phyloP scores from a whole-genome alignment of 2,329 filamentous ascomycete species.

The Claviceps purpurea region DNA sequence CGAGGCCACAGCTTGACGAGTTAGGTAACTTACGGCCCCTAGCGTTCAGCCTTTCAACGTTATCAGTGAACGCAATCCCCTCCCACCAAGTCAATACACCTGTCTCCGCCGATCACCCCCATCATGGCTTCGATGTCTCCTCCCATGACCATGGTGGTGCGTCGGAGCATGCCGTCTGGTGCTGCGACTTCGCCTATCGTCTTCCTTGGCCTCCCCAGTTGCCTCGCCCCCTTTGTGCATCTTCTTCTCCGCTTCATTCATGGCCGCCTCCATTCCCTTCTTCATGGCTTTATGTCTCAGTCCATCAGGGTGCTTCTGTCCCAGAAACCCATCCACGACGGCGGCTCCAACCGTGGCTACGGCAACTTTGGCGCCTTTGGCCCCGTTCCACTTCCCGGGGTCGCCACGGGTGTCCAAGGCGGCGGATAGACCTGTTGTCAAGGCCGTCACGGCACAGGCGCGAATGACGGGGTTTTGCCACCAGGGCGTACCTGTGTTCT shows the following conservation, averaged over 20 bases:
- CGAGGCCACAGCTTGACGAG: no score
- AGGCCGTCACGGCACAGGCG: slow-evolving; percentile 30
- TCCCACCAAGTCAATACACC: background rate
- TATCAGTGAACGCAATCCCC: background rate
- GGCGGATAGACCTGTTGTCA: slow-evolving; percentile 33
- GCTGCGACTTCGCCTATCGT: background rate
- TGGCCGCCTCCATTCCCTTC: slow-evolving; percentile 6
- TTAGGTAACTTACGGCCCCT: background rate
- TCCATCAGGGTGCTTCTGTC: slow-evolving; percentile 18
- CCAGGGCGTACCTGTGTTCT: slow-evolving; percentile 12
- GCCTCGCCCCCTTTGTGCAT: background rate
- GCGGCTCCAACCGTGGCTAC: slow-evolving; percentile 35
- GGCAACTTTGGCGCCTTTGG: slow-evolving; percentile 35
- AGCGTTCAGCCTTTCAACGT: background rate
- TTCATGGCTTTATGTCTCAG: slow-evolving; percentile 7
- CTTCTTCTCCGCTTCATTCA: slow-evolving; percentile 6
- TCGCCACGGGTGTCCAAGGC: slow-evolving; percentile 32
- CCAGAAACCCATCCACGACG: slow-evolving; percentile 32
- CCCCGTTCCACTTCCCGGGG: slow-evolving; percentile 31
- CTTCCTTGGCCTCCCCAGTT: background rate
- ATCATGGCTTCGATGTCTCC: background rate
- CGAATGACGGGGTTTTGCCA: slow-evolving; percentile 25
- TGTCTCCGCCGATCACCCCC: background rate
- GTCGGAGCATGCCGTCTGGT: background rate
- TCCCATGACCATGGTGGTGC: background rate